Conservation (phyloP, 139 green algal species). For the Volvox africanus region DNA sequence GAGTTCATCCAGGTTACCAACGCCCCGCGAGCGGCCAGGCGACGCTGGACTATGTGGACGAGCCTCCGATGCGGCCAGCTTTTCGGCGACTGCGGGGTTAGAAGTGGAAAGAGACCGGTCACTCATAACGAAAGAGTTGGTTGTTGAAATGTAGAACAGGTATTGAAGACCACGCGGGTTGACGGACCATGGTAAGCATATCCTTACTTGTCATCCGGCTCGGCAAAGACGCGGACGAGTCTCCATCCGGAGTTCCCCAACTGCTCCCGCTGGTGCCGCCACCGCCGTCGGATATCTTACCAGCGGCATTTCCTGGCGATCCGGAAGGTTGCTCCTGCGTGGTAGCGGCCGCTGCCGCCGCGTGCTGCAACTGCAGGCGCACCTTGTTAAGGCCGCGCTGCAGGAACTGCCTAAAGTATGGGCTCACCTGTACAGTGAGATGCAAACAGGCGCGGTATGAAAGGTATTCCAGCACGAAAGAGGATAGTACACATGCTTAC, state of each 20-base stretch:
- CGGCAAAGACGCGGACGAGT: not conserved
- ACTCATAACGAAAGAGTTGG: too few species aligned
- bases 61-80: slow-evolving; percentile 37
- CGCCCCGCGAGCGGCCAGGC: slow-evolving; percentile 29
- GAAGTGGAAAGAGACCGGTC: too few species aligned
- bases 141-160: too few species aligned
- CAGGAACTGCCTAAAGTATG: slow-evolving; percentile 43
- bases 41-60: slow-evolving; percentile 24
- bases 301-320: not conserved
- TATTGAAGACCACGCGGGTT: too few species aligned
- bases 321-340: not conserved
- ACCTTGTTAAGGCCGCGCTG: slow-evolving; percentile 43
- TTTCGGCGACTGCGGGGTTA: slow-evolving; percentile 14
- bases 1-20: slow-evolving; percentile 47
- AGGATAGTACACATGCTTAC: not conserved
- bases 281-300: not conserved
- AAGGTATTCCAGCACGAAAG: too few species aligned
- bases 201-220: not conserved
- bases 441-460: too few species aligned
- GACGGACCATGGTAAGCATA: not conserved
- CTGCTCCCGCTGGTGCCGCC: slow-evolving; percentile 27
- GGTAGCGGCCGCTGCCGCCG: not conserved
- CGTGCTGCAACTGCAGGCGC: slow-evolving; percentile 27
- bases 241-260: slow-evolving; percentile 40
- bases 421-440: slow-evolving; percentile 2